These are phyloP conservation scores for Pythium volutum DNA, from an alignment of 352 stramenopile genomes.

Conservation along the genomic window DNA sequence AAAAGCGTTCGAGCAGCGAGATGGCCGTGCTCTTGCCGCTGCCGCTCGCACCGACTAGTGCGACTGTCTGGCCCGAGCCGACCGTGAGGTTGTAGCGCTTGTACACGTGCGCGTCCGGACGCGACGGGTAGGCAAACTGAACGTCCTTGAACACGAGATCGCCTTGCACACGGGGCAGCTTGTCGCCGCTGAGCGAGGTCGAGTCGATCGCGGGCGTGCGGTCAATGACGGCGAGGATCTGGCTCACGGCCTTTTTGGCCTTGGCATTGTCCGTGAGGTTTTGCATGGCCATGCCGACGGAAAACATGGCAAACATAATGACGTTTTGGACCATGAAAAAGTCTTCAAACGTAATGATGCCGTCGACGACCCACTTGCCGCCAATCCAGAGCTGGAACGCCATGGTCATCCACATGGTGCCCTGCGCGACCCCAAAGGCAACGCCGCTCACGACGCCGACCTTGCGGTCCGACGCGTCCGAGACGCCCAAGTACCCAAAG, in stretches of 20 bases:
- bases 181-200: slow-evolving; percentile 4
- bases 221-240: slow-evolving; percentile 53
- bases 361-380: slow-evolving; percentile 36
- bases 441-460: slow-evolving; percentile 40
- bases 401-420: slow-evolving; percentile 47
- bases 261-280: slow-evolving; percentile 33
- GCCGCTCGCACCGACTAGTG: slow-evolving; percentile 76
- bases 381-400: slow-evolving; percentile 68
- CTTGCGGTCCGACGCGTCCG: slow-evolving; percentile 26
- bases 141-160: slow-evolving; percentile 43
- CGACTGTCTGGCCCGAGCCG: slow-evolving; percentile 55
- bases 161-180: slow-evolving; percentile 16
- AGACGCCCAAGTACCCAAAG: slow-evolving; percentile 19
- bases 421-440: slow-evolving; percentile 51
- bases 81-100: slow-evolving; percentile 64
- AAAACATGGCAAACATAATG: slow-evolving; percentile 37
- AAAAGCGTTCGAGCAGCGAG: slow-evolving; percentile 63
- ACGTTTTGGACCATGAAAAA: slow-evolving; percentile 45
- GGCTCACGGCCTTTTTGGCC: slow-evolving; percentile 26
- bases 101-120: slow-evolving; percentile 57
- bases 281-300: slow-evolving; percentile 30
- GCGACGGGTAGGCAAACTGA: slow-evolving; percentile 51
- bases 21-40: slow-evolving; percentile 81
- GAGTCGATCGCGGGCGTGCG: slow-evolving; percentile 37
- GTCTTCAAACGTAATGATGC: slow-evolving; percentile 34